Conservation (phyloP, 306 rosid genomes). For the Cucumis cinereus region DNA sequence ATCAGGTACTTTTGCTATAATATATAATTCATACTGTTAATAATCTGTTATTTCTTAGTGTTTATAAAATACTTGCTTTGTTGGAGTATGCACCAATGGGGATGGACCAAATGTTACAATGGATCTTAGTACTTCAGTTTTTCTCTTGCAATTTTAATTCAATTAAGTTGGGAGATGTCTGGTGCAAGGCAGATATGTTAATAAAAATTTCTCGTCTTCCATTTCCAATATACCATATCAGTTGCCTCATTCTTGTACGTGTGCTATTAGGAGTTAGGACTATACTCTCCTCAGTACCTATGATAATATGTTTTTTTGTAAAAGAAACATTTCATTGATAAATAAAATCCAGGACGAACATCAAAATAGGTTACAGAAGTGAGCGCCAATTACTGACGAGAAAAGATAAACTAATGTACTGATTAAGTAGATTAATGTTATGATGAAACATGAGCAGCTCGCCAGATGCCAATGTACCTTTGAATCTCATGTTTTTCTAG, state of each 20-base stretch:
- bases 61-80: neutral
- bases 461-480: neutral
- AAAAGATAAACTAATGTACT: neutral
- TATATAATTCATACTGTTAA: neutral
- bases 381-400: too few species aligned
- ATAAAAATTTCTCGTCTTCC: neutral
- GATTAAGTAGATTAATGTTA: neutral
- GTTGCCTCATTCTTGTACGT: neutral
- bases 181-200: neutral
- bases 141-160: neutral
- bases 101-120: neutral
- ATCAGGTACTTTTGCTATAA: conserved; percentile 43
- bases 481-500: neutral
- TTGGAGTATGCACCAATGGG: neutral
- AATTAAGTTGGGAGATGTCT: neutral
- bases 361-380: too few species aligned
- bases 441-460: neutral
- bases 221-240: neutral
- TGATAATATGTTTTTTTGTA: neutral
- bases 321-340: too few species aligned
- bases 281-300: neutral
- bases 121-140: neutral
- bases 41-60: neutral
- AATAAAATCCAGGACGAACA: too few species aligned
- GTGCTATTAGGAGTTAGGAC: neutral